Conservation (phyloP, 2,329 filamentous ascomycete species). For the Pezicula neosporulosa region DNA sequence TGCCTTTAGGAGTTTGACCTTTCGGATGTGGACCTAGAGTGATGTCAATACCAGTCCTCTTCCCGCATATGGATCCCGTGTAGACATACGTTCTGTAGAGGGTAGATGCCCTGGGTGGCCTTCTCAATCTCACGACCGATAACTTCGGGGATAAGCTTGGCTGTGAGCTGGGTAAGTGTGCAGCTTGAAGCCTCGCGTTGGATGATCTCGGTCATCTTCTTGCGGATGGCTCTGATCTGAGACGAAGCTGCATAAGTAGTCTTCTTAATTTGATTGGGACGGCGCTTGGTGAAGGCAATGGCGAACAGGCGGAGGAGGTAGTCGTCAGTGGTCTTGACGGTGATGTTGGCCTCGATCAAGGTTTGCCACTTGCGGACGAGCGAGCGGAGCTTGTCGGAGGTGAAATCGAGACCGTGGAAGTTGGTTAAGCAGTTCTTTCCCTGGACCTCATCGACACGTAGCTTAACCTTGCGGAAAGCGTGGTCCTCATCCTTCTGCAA, state of each 20-base stretch:
- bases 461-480: conserved; percentile 99
- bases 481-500: conserved; percentile 99
- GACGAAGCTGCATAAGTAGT: conserved; percentile 97
- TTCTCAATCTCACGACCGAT: conserved; percentile 99
- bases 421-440: conserved; percentile 99
- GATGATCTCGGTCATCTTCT: conserved; percentile 99
- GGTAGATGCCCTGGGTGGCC: conserved; percentile 98
- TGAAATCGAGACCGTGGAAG: conserved; percentile 99
- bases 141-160: conserved; percentile 98
- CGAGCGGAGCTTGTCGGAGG: conserved; percentile 98
- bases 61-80: not conserved
- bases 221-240: conserved; percentile 96
- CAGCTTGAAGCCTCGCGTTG: conserved; percentile 90
- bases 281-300: conserved; percentile 98
- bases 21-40: conserved; percentile 96
- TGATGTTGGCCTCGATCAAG: conserved; percentile 98
- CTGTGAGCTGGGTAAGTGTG: conserved; percentile 93
- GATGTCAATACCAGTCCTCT: conserved; percentile 24
- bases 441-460: conserved; percentile 97
- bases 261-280: conserved; percentile 99
- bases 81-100: conserved; percentile 87
- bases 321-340: conserved; percentile 99
- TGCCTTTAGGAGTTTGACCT: conserved; percentile 98
- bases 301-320: conserved; percentile 99
- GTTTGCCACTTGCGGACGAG: conserved; percentile 99